Evolutionary conservation across 345 rosid genomes (phyloP), one percentile per base, ranked within the genome.

Genomic region (Ricinus communis): DNA sequence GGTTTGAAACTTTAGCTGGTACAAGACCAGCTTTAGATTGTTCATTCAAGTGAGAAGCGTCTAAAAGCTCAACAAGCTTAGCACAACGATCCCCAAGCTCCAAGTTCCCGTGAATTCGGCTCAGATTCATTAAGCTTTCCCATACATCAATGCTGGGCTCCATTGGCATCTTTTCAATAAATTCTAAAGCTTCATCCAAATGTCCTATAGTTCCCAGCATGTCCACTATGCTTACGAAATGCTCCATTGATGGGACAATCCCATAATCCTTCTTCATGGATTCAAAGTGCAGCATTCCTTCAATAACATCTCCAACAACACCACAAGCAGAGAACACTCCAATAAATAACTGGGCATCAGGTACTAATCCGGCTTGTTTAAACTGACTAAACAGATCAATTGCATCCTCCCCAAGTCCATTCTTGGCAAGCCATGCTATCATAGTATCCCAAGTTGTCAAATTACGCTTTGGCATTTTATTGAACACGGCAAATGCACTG

Each of bases 11-110:
- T 65, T 83, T 82, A 27, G 78, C 85, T 0, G 90, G 87, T 52
- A 90, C 36, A 65, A 85, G 90, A 36, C 98, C 97, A 15, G 80
- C 85, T 70, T 80, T 87, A 7, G 95, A 83, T 51, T 86, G 85
- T 70, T 86, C 82, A 68, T 74, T 73, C 80, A 91, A 74, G 41
- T 69, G 77, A 1, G 87, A 81, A n/a, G 95, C 78, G 62, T 94
- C 98, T 69, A 86, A 47, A 66, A 78, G 76, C 68, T 82, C 81
- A 45, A 90, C 82, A 28, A 90, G 46, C 78, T 87, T 91, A 70
- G 95, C 87, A 70, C 96, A 94, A 5, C 75, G 83, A 77, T 87
- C 90, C 22, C 98, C 98, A 1, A 91, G 93, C 81, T 85, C 96
- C 58, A 76, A 61, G 73, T 88, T 74, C 11, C 97, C 97, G 49